Percentiles rank a stretch among this genome's conserved stretches.
Conservation (phyloP, 495 filamentous ascomycete species). For the Podospora fimiseda region DNA sequence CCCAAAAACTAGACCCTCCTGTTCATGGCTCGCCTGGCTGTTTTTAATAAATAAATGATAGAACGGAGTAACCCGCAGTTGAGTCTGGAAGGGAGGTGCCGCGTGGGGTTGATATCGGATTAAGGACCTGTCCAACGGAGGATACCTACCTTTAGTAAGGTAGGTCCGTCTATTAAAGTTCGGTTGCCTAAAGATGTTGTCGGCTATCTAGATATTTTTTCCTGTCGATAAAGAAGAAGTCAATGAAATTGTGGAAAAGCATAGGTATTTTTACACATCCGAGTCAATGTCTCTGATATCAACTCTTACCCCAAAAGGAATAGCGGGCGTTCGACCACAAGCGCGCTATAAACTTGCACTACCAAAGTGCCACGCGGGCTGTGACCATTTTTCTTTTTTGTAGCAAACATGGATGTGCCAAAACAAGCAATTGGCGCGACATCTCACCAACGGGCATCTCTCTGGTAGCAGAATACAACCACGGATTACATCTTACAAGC, state of each 20-base stretch:
- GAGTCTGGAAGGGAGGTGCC: background rate
- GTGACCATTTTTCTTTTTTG: background rate
- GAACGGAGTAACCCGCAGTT: background rate
- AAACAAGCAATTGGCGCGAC: background rate
- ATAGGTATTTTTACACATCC: background rate
- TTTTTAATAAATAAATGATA: too few species aligned
- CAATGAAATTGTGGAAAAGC: too few species aligned
- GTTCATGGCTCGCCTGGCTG: background rate
- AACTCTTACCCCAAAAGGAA: background rate
- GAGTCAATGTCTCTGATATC: too few species aligned
- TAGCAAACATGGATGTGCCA: background rate
- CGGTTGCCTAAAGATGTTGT: too few species aligned
- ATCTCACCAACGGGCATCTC: background rate
- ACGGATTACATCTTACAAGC: background rate
- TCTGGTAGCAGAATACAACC: background rate
- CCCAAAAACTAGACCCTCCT: too few species aligned
- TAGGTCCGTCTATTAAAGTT: too few species aligned
- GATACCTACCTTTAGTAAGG: too few species aligned
- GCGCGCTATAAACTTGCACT: background rate
- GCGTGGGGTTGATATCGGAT: background rate
- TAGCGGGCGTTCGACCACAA: background rate
- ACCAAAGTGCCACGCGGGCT: background rate
- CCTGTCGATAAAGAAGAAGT: too few species aligned
- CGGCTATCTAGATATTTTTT: too few species aligned
- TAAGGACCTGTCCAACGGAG: background rate